A percentile compares a stretch with the other conserved stretches of the same genome.
Conservation (phyloP, 2,329 filamentous ascomycete genomes). For the Cytospora leucostoma region DNA sequence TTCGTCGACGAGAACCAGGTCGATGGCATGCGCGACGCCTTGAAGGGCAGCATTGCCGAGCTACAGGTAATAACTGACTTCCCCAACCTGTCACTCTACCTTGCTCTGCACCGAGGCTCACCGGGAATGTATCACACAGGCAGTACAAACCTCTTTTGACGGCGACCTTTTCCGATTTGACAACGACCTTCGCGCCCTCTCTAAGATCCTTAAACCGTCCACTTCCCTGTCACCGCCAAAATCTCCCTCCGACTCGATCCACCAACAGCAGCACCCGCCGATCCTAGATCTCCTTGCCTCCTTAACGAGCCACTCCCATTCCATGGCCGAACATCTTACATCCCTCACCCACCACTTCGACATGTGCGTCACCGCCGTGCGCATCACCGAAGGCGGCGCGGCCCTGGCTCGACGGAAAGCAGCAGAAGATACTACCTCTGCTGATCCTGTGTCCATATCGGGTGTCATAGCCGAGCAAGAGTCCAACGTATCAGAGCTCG, state of each 20-base stretch:
- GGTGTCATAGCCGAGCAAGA: slow-evolving; percentile 64
- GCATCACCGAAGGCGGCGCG: slow-evolving; percentile 57
- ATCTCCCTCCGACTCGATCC: slow-evolving; percentile 40
- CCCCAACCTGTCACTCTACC: not conserved
- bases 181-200: slow-evolving; percentile 67
- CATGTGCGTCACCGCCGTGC: slow-evolving; percentile 86
- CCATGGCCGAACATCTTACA: slow-evolving; percentile 79
- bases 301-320: slow-evolving; percentile 73
- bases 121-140: slow-evolving; percentile 39
- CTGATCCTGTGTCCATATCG: slow-evolving; percentile 58
- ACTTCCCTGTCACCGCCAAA: slow-evolving; percentile 40
- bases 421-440: slow-evolving; percentile 58
- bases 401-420: slow-evolving; percentile 57
- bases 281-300: slow-evolving; percentile 58
- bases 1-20: slow-evolving; percentile 76
- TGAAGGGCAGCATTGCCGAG: slow-evolving; percentile 71
- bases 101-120: not conserved
- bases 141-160: slow-evolving; percentile 72
- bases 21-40: slow-evolving; percentile 61
- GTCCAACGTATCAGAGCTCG: slow-evolving; percentile 53
- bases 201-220: slow-evolving; percentile 50
- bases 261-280: slow-evolving; percentile 35
- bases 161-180: slow-evolving; percentile 75
- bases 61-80: slow-evolving; percentile 55
- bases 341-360: slow-evolving; percentile 88